Base-by-base conservation (phyloP, 371 early-diverging fungal genomes). In the Rhizopus delemar region DNA sequence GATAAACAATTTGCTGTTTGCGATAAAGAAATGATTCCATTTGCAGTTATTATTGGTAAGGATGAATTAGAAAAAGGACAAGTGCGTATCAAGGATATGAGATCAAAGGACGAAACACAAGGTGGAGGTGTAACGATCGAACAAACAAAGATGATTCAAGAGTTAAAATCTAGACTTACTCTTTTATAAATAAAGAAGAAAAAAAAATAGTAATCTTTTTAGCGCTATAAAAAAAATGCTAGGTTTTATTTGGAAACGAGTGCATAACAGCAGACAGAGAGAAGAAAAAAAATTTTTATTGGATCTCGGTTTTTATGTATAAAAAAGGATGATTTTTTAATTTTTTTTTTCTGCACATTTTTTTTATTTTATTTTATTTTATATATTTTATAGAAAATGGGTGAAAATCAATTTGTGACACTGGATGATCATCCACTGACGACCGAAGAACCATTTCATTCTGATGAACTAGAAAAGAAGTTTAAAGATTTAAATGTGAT, bases 61-160 rank as follows among this genome's bases (percentile, higher is more conserved):
- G 87, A 88, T 53, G 97, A 97, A 70, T 55, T 96, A 34, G 83
- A 80, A 34, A 73, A 82, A 16, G 93, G 93, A 7, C 62, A 85
- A 28, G 91, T 96, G 36, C 87, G 87, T 71, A 81, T 98, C 63
- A 96, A 97, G 84, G 88, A 89, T 58, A 93, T 92, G 93, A 70
- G 80, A 38, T 71, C 70, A 33, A 88, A 86, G 71, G 81, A 79
- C 51, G 80, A 78, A 55, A 65, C 82, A 15, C 85, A 86, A 71
- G 80, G 78, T 49, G 81, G 81, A 33, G 92, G 91, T 35, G 60
- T 84, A n/a, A 68, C 66, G 11, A 78, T 90, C 33, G 56, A 74
- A 34, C 84, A 88, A 31, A 45, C 63, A 22, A 81, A 89, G 15
- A 87, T 93, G 88, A 74, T 91, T 32, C 57, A 74, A 7, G 86